Base-by-base conservation (phyloP, 169 alveolate genomes). In the Eimeria necatrix region DNA sequence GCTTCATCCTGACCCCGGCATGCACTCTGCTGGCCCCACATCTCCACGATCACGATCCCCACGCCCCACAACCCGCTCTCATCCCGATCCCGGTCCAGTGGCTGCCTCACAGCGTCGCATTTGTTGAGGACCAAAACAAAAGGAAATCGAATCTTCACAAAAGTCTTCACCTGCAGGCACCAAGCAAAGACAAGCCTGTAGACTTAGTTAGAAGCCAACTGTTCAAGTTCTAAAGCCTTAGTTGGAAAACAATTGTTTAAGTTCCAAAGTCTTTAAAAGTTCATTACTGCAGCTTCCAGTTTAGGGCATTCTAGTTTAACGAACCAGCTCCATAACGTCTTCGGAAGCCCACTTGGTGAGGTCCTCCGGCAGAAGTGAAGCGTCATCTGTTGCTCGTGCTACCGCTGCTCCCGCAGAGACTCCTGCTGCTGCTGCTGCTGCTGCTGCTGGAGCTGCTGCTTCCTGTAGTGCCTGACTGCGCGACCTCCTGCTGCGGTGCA, bases 41-140 rank as follows among this genome's bases (percentile, higher is more conserved):
- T 10, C n/a, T 1, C 84, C 48, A 18, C 84, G 20, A 32, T 16
- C 2, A 0, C 48, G 84, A 56, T 56, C 68, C 68, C 68, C 12
- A 73, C 84, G 12, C 24, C 84, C 48, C n/a, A 32, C 41, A 53
- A 14, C 48, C 46, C 2, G 46, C 0, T 48, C 51, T 3, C n/a
- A 90, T 93, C 92, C 49, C 85, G 90, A 64, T 93, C 84, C 46
- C 87, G 60, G 12, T 60, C 95, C 78, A 71, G 71, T 6, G 12
- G 53, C 26, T 71, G 87, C 80, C 97, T 81, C 48, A 96, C 96
- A 51, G 95, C 91, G 76, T 97, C 98, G 49, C 97, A 90, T 64
- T 97, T 97, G 94, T 97, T 97, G 64, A 97, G 95, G 9, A 97
- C 97, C 46, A 97, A 86, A 5, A 97, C 97, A 85, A 97, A 96